Base-by-base conservation (phyloP, 116 monocot species). In the Posidonia oceanica region DNA sequence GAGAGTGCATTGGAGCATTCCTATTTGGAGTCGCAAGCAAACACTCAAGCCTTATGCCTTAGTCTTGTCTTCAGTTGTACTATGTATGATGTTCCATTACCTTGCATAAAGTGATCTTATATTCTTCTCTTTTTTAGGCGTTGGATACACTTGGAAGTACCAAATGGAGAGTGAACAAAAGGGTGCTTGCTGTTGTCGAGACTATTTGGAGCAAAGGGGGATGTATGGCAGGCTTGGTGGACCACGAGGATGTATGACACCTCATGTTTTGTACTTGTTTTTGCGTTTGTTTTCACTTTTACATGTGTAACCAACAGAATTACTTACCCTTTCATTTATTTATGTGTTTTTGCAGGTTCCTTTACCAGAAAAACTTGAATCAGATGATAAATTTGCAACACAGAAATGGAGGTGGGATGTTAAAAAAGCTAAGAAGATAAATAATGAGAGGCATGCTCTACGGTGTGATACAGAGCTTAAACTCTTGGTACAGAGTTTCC, bases 151-250 rank as follows among this genome's bases (percentile, higher is more conserved):
- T 91, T 77, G 91, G 91, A 73, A 83, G 69, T 66, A 91, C 87
- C 6, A 85, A 85, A 81, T 91, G 91, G 91, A 85, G 91, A 74
- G 75, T 91, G 75, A 91, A 91, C 62, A 91, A 79, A 74, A 81
- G 74, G 67, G 59, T 91, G 64, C 85, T 87, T 69, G 81, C 76
- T 71, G 77, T 85, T 38, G 77, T 87, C 54, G 87, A 91, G 62
- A 77, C 48, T 63, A 71, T 85, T 68, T 91, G 91, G 91, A 81
- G 79, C 59, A 74, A 60, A 75, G 87, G 91, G 23, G 91, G 91
- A 62, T 76, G 80, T 22, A 64, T 85, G 74, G 91, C 91, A 36
- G 91, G 91, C 63, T 63, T 91, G 56, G 79, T 91, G 63, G 75
- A 84, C 56, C 76, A 77, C 23, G 71, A 83, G 71, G 83, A 91